Base-by-base conservation (phyloP, 2,329 filamentous ascomycete genomes). In the Ilyonectria sp. region DNA sequence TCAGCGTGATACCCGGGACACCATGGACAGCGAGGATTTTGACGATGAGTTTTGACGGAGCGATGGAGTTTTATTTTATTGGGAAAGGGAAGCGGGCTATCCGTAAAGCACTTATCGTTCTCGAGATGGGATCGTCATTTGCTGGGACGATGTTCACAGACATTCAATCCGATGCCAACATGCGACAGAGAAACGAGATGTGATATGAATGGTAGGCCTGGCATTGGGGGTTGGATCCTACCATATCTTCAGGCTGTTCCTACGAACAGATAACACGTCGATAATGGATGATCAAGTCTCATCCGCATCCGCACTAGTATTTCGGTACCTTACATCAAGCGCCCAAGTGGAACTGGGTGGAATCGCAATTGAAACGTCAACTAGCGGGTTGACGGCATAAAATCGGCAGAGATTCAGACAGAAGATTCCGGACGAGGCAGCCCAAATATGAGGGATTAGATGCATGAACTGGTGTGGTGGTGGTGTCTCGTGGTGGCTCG, bases 1-100 rank as follows among this genome's bases (percentile, higher is more conserved):
- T 40, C 43, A 26, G 40, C 19, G 69, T 57, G 71, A 75, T 74
- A 74, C 71, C 71, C 69, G 40, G 11, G 50, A 7, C 23, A 29
- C 13, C 15, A n/a, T 55, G 8, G 11, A 47, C 29, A 33, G 46
- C 13, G 29, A 23, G 23, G 44, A 46, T 26, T 53, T 53, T 47
- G 33, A 47, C 13, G 52, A 56, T 56, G 40, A 49, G 35, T 50
- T 50, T 35, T 47, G 46, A 33, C 40, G 26, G 52, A n/a, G 29
- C 23, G 29, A 37, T 44, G 49, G 52, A 54, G 40, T 35, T 47
- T 47, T 40, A 23, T 33, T n/a, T 53, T 53, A 15, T 61, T 44
- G 50, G n/a, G 9, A 7, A 53, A 13, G n/a, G 31, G n/a, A 37
- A 8, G n/a, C 11, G 6, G 49, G 9, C 15, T 52, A 6, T n/a